Evolutionary conservation across 306 rosid species (phyloP).

Genomic region (Trichosanthes truncata): DNA sequence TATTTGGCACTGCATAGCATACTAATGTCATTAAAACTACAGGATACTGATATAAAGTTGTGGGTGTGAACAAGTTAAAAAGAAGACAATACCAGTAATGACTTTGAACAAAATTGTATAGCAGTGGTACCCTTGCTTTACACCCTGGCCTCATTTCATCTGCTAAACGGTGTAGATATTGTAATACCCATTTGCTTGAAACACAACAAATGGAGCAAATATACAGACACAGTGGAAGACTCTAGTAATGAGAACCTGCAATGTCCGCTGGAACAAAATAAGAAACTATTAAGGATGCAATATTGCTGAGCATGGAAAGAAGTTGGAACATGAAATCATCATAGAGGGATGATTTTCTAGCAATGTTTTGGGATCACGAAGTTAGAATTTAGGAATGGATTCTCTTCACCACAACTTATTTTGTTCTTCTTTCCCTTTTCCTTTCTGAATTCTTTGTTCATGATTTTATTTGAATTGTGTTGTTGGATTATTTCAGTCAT

Average conservation of each 20-base stretch:
- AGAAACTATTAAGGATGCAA: conserved; percentile 7
- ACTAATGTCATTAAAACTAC: background rate
- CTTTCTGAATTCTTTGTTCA: no score
- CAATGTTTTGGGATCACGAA: no score
- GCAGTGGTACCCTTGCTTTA: conserved; percentile 72
- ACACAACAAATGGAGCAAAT: conserved; percentile 63
- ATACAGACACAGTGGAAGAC: conserved; percentile 47
- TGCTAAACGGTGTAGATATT: conserved; percentile 47
- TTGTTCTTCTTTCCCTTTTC: no score
- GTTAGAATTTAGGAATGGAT: no score
- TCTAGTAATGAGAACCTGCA: conserved; percentile 56
- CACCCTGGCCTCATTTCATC: conserved; percentile 79
- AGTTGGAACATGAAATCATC: background rate
- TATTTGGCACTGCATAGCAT: background rate
- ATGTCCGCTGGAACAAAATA: conserved; percentile 37
- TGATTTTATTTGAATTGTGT: no score
- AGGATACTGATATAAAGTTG: background rate
- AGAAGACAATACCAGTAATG: conserved; percentile 65
- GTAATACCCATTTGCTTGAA: conserved; percentile 82
- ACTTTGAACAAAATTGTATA: conserved; percentile 79
- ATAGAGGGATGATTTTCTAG: no score
- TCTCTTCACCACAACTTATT: no score
- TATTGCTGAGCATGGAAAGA: background rate
- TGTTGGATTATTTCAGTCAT: no score
- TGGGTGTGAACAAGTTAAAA: conserved; percentile 1